Base-by-base conservation (phyloP, 768 basidiomycete genomes). In the Pisolithus sp. region DNA sequence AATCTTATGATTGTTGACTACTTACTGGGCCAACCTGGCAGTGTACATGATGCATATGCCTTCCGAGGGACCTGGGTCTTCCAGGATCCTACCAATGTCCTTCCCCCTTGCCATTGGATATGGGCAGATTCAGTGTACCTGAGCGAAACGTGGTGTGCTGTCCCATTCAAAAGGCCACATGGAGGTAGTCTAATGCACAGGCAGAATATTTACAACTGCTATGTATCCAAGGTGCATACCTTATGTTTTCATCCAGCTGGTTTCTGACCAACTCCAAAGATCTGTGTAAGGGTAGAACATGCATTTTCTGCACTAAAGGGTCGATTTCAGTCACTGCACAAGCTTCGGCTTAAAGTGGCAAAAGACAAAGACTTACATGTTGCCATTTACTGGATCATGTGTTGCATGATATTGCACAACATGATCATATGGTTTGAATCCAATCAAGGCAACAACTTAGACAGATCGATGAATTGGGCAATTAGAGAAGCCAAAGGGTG, bases 1-100 rank as follows among this genome's bases (percentile, higher is more conserved):
- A 64, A 68, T 48, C 51, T 70, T 1, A 52, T 52, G 2, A 64
- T 68, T 6, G 57, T 68, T 10, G 59, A 70, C 46, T 70, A 65
- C 38, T 54, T 55, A 10, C 45, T 65, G 7, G 66, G 67, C 2
- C 59, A 61, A n/a, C 57, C 58, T 44, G 63, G 67, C 3, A 67
- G 65, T 31, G 51, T 57, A 0, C 68, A 69, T 49, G 60, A 65
- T 45, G 24, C 12, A 30, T 46, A 46, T 17, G 26, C 45, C 26
- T 46, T 46, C 28, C 15, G 18, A 31, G 45, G 10, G 10, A 31
- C 45, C 5, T 5, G 9, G 15, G 28, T 46, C 5, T 15, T 24
- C 12, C 26, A 46, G 15, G 45, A 46, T 46, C 45, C 15, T 9
- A 46, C 24, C 12, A 10, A 28, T 5, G 5, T 24, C 10, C 13